Base-by-base conservation (phyloP, 2,329 filamentous ascomycete genomes). In the Diaporthe sp. region DNA sequence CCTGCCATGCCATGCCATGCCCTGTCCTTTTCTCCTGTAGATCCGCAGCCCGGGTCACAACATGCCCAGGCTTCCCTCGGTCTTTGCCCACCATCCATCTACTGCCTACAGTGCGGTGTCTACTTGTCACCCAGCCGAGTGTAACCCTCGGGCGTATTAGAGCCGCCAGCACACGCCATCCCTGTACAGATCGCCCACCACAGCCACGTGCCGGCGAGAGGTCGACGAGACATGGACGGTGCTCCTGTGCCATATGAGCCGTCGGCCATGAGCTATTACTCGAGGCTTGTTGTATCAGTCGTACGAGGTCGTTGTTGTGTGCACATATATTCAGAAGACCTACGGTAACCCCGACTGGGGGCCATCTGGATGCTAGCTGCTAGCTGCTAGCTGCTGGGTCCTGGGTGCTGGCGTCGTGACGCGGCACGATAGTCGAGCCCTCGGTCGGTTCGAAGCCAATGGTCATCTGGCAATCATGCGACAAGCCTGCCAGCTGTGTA, bases 181-280 rank as follows among this genome's bases (percentile, higher is more conserved):
- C 74, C 71, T 75, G 55, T 44, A 76, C 39, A 49, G 71, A 74
- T 74, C 57, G 75, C 65, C 63, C 44, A 60, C 75, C 72, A 74
- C 44, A 65, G 53, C 75, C 75, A 76, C 75, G 75, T 76, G 75
- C 65, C 49, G 47, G 28, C 10, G 31, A 42, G 71, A 49, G 39
- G 49, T 37, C 58, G 28, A 73, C 58, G 37, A 34, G 58, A 47
- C 71, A 65, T 31, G 53, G 44, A 44, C 71, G 47, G 37, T 44
- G 58, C 42, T 25, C 58, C 39, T 73, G 71, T 53, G 44, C 65
- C 49, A 25, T 25, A 44, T 44, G 42, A 44, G 42, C 42, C 42
- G 42, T 44, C 15, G 17, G 42, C 63, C 44, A 55, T 34, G 65
- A 28, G 65, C 65, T 28, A 42, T 70, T 28, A 20, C 15, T 13